phyloP scores from a whole-genome alignment of 495 filamentous ascomycete genomes.

The Penicillium maclennaniae region DNA sequence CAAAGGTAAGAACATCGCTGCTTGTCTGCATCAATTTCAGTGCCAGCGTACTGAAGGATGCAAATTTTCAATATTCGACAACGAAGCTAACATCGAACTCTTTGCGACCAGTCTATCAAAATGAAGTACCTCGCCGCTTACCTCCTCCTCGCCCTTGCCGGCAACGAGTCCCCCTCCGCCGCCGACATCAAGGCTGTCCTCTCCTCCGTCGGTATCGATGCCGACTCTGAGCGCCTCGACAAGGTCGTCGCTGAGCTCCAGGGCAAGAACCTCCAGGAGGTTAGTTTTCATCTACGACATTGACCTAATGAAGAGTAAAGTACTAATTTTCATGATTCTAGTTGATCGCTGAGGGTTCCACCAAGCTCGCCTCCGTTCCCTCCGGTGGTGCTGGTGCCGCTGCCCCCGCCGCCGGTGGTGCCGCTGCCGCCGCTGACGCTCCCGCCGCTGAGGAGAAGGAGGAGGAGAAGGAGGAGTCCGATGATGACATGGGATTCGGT shows the following conservation, averaged over 20 bases:
- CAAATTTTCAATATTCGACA: slow-evolving; percentile 4
- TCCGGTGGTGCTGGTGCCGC: slow-evolving; percentile 78
- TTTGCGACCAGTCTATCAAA: slow-evolving; percentile 50
- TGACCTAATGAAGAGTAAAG: slow-evolving; percentile 1
- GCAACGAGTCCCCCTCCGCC: slow-evolving; percentile 85
- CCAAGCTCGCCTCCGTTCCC: slow-evolving; percentile 97
- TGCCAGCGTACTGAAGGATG: background rate
- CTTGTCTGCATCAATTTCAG: background rate
- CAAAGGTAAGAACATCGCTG: slow-evolving; percentile 23
- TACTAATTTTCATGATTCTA: slow-evolving; percentile 39
- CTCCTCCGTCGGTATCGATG: slow-evolving; percentile 91
- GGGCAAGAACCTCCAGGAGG: slow-evolving; percentile 97
- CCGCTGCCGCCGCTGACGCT: slow-evolving; percentile 63
- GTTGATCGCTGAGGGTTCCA: slow-evolving; percentile 86
- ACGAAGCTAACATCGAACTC: slow-evolving; percentile 14
- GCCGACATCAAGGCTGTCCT: slow-evolving; percentile 88
- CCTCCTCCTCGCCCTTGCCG: slow-evolving; percentile 90
- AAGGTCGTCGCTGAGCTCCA: slow-evolving; percentile 86
- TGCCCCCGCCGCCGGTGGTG: slow-evolving; percentile 52
- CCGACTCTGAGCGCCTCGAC: slow-evolving; percentile 79
- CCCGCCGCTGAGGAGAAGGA: slow-evolving; percentile 70
- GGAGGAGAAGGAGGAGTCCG: slow-evolving; percentile 85
- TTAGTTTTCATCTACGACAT: slow-evolving; percentile 38
- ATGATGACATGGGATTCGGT: slow-evolving; percentile 99
- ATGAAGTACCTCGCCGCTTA: slow-evolving; percentile 99